These are phyloP conservation scores for Lipomyces mesembrius DNA, from an alignment of 805 yeast genomes.

Conservation along the genomic window DNA sequence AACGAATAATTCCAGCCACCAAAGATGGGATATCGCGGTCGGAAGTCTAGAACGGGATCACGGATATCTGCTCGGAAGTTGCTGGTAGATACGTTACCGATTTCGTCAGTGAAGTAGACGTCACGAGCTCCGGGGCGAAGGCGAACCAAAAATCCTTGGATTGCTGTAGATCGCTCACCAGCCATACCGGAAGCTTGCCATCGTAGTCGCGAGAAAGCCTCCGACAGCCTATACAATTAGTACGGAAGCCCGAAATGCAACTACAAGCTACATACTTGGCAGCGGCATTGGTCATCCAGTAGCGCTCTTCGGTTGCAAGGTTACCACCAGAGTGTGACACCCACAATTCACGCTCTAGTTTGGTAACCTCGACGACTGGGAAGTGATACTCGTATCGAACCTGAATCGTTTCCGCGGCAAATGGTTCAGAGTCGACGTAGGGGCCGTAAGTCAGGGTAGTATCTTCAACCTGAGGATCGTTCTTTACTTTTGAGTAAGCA, in stretches of 20 bases:
- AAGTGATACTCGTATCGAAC: conserved; percentile 65
- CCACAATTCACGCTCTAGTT: conserved; percentile 75
- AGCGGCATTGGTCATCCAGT: conserved; percentile 76
- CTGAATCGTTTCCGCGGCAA: conserved; percentile 44
- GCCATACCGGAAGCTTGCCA: conserved; percentile 63
- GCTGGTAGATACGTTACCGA: conserved; percentile 90
- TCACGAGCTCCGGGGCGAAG: conserved; percentile 61
- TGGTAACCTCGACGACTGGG: conserved; percentile 66
- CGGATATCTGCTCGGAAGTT: conserved; percentile 42
- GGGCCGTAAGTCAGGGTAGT: conserved; percentile 61
- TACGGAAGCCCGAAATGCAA: not conserved
- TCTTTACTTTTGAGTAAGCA: conserved; percentile 48
- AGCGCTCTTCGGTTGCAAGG: conserved; percentile 80
- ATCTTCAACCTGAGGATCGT: conserved; percentile 38
- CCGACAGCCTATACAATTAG: conserved; percentile 48
- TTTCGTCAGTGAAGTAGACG: conserved; percentile 82
- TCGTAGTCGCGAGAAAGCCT: conserved; percentile 72
- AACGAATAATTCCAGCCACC: conserved; percentile 97
- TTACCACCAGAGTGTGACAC: conserved; percentile 81
- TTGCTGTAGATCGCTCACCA: conserved; percentile 59
- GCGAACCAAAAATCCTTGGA: conserved; percentile 48
- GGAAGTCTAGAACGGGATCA: conserved; percentile 58
- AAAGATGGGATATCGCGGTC: conserved; percentile 91
- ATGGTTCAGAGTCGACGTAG: conserved; percentile 52
- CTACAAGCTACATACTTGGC: conserved; percentile 50